Base-by-base conservation (phyloP, 768 basidiomycete genomes). In the Calocera cornea region DNA sequence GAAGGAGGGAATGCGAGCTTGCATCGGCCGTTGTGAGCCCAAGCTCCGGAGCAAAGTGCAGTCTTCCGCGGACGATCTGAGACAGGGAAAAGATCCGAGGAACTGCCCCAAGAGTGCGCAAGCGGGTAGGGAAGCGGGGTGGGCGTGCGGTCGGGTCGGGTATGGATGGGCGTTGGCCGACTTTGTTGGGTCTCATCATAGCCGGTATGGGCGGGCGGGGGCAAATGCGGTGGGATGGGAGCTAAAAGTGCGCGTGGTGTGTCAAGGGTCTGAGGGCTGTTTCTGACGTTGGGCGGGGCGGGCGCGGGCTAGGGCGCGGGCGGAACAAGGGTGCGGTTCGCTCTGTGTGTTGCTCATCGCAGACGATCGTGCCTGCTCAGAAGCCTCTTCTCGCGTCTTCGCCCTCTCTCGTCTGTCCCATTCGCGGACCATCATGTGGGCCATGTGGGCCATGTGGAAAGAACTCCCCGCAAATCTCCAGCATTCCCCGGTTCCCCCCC, bases 271-370 rank as follows among this genome's bases (percentile, higher is more conserved):
- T 38, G 36, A 38, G 36, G 27, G 14, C 2, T 60, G 54, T 29
- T 29, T 60, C 14, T 60, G 54, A 8, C 44, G 40, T 17, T 7
- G 44, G 19, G 19, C 44, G 44, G 44, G 44, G 7, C 36, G 7
- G 5, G 36, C 14, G 36, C 36, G 36, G 44, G 44, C 44, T 10
- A 41, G 40, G 19, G n/a, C 3, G 44, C 54, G 54, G 54, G 54
- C 54, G 54, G 54, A 60, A 60, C 54, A 60, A 27, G 27, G 31
- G n/a, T n/a, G n/a, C n/a, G n/a, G n/a, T n/a, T n/a, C n/a, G n/a
- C 31, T 12, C 54, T 60, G 24, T 47, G 5, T 47, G 44, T 3
- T 47, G 7, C 44, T 47, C 36, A 38, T 38, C 36, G 36, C 36
- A 38, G 19, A 19, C 44, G 44, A 47, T 47, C 44, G 44, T 47